phyloP scores from a whole-genome alignment of 306 rosid genomes.

The Lathyrus aphaca region DNA sequence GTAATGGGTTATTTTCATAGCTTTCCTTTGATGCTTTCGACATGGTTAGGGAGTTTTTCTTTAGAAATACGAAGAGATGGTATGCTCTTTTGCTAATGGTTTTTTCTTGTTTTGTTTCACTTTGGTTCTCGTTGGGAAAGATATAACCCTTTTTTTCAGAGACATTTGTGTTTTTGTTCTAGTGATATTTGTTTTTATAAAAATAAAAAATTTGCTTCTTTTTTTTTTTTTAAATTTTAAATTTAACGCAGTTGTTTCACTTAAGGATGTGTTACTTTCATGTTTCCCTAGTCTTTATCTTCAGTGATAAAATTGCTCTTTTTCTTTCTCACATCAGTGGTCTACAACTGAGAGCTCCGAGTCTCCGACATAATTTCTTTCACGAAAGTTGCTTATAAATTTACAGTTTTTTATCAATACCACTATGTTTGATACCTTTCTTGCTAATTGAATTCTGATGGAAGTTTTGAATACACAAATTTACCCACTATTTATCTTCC shows the following conservation, averaged over 20 bases:
- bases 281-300: conserved; percentile 22
- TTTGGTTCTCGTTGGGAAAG: neutral
- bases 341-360: neutral
- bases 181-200: neutral
- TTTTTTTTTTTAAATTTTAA: neutral
- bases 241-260: conserved; percentile 5
- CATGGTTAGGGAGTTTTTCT: conserved; percentile 11
- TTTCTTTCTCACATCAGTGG: neutral
- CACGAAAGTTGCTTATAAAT: neutral
- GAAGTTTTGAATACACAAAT: conserved; percentile 1
- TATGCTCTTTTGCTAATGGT: conserved; percentile 4
- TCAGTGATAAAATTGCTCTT: conserved; percentile 3
- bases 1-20: conserved; percentile 1
- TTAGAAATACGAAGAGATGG: conserved; percentile 8
- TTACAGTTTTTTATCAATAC: conserved; percentile 7
- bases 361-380: neutral
- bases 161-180: neutral
- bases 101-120: conserved; percentile 3
- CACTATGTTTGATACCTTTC: conserved; percentile 17
- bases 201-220: neutral
- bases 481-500: conserved; percentile 19
- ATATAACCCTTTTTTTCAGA: neutral
- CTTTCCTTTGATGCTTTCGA: conserved; percentile 6
- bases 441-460: conserved; percentile 2
- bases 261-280: conserved; percentile 25